phyloP scores from a whole-genome alignment of 2,329 filamentous ascomycete species.

The Talaromyces sp. region DNA sequence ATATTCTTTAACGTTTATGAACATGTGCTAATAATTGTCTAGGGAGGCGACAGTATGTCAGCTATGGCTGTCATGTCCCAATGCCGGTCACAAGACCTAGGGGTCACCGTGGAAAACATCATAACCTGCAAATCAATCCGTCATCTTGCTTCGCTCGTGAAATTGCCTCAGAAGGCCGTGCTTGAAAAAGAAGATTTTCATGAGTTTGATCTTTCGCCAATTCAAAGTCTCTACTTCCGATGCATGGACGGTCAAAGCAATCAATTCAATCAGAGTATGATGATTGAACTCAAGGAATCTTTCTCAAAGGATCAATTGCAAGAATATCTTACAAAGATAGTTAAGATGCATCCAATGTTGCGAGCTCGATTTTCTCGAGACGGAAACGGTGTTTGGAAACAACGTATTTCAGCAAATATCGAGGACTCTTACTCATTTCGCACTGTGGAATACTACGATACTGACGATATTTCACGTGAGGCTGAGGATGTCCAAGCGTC shows the following conservation, averaged over 20 bases:
- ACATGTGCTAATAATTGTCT: not conserved
- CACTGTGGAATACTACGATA: constrained; percentile 1
- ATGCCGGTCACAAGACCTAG: constrained; percentile 12
- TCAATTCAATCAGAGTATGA: constrained; percentile 20
- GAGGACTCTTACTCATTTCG: constrained; percentile 5
- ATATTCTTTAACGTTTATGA: not conserved
- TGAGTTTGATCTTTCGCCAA: constrained; percentile 19
- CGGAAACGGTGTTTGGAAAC: constrained; percentile 15
- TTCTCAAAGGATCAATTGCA: constrained; percentile 3
- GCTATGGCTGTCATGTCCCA: constrained; percentile 14
- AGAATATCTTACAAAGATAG: constrained; percentile 11
- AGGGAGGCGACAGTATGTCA: constrained; percentile 14
- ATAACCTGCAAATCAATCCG: constrained; percentile 13
- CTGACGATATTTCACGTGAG: constrained; percentile 3
- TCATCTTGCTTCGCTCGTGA: constrained; percentile 11
- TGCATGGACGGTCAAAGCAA: constrained; percentile 12
- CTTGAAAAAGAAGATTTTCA: constrained; percentile 7
- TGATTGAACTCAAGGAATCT: constrained; percentile 3
- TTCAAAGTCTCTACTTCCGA: constrained; percentile 19
- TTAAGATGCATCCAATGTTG: constrained; percentile 17
- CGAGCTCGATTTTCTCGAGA: constrained; percentile 17
- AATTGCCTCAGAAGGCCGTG: constrained; percentile 3
- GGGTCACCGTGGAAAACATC: constrained; percentile 13
- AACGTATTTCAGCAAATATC: constrained; percentile 5
- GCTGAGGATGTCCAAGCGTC: constrained; percentile 9